Percentiles rank a stretch among this genome's conserved stretches.
These are phyloP conservation scores for Musa balbisiana DNA, from an alignment of 202 grass and related monocot species.

Conservation along the genomic window DNA sequence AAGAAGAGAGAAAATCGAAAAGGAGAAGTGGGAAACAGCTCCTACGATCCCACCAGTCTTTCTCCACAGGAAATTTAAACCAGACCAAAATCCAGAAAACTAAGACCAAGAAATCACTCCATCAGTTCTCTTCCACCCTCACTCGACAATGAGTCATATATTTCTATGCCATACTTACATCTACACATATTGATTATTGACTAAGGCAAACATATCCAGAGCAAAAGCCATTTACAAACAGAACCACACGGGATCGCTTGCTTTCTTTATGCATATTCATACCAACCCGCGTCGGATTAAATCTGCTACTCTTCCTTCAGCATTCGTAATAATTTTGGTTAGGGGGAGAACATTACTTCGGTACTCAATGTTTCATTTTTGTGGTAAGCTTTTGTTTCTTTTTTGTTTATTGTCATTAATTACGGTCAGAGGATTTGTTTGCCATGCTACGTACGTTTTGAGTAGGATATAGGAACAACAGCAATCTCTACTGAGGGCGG, in stretches of 20 bases:
- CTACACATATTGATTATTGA: background rate
- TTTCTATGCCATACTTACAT: background rate
- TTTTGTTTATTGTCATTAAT: background rate
- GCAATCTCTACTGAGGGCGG: constrained; percentile 18
- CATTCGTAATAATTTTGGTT: background rate
- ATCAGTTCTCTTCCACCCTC: too few species aligned
- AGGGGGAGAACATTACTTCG: background rate
- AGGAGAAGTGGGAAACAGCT: too few species aligned
- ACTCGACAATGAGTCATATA: too few species aligned
- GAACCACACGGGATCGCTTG: too few species aligned
- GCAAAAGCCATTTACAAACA: background rate
- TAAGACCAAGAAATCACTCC: too few species aligned
- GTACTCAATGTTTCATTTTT: background rate
- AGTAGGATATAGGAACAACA: background rate
- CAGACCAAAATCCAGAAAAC: too few species aligned
- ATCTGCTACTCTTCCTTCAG: background rate
- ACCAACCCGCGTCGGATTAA: background rate
- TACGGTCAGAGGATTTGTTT: background rate
- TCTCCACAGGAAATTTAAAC: too few species aligned
- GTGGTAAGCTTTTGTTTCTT: background rate
- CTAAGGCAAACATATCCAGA: background rate
- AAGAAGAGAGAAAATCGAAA: too few species aligned
- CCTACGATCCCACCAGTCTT: too few species aligned
- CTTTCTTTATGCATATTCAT: too few species aligned
- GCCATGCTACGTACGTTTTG: too few species aligned